Base-by-base conservation (phyloP, 2,329 filamentous ascomycete species). In the Apiospora sp. region DNA sequence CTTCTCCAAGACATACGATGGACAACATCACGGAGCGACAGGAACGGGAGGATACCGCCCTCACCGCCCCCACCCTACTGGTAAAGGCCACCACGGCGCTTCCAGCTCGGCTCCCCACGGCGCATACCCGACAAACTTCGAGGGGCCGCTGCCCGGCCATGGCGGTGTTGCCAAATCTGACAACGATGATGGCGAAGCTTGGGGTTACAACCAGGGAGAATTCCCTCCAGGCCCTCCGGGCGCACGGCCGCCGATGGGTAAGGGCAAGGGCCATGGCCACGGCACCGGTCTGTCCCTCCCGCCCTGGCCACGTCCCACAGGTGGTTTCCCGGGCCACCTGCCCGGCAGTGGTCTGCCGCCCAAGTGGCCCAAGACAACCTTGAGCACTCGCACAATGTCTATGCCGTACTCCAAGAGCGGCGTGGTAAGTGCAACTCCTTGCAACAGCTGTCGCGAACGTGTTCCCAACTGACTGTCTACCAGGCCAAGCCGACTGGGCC, bases 301-400 rank as follows among this genome's bases (percentile, higher is more conserved):
- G 34, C 30, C 58, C n/a, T 64, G 7, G 19, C 58, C 58, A 10
- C 58, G 34, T 10, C 58, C 58, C 58, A 64, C 58, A 4, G 58
- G 58, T 6, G 58, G 58, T 10, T 22, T 22, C 30, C 34, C n/a
- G 16, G 30, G 37, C 58, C 30, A 64, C 58, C 58, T 7, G 54
- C 30, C 58, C 12, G 34, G 34, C 8, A 30, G 30, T 16, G 22
- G 22, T 22, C 58, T n/a, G 34, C 34, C 58, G 8, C 58, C 58
- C 34, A 64, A 41, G 58, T 64, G 34, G 30, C 58, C 58, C 34
- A 41, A 64, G 58, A 41, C 58, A 19, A 64, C 58, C 19, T n/a
- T 64, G 58, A 64, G 58, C 58, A 64, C 58, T 34, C 7, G 30
- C 30, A 64, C 58, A 10, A 13, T n/a, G 58, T 64, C 58, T n/a